phyloP scores from a whole-genome alignment of 2,329 filamentous ascomycete genomes.

The Graphilbum fragrans region DNA sequence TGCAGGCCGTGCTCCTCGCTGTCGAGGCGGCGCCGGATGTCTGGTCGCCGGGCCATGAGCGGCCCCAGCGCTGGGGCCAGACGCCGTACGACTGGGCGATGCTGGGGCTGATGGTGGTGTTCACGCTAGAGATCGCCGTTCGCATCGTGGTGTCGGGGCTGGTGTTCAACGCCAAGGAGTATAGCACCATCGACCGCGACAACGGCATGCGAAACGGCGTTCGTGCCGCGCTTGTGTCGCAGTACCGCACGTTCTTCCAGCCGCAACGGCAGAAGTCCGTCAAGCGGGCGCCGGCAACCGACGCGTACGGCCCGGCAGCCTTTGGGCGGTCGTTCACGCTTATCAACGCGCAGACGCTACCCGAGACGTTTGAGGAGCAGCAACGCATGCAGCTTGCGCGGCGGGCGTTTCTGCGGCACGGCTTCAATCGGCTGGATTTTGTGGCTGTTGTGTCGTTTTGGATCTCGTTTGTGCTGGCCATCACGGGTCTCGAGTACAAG shows the following conservation, averaged over 20 bases:
- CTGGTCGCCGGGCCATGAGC: slow-evolving; percentile 46
- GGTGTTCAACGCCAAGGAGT: slow-evolving; percentile 79
- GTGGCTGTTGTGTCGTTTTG: slow-evolving; percentile 91
- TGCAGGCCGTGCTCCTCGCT: slow-evolving; percentile 79
- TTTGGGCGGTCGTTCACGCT: slow-evolving; percentile 71
- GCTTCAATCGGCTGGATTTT: slow-evolving; percentile 92
- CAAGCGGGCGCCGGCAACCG: slow-evolving; percentile 32
- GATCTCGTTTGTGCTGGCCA: slow-evolving; percentile 68
- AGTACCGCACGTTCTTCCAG: slow-evolving; percentile 70
- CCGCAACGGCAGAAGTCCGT: slow-evolving; percentile 62
- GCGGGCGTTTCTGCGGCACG: slow-evolving; percentile 84
- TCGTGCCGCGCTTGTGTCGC: slow-evolving; percentile 60
- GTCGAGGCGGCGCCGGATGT: slow-evolving; percentile 69
- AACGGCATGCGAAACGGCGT: slow-evolving; percentile 63
- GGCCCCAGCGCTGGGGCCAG: slow-evolving; percentile 53
- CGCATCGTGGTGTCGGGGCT: slow-evolving; percentile 90
- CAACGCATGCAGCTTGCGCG: slow-evolving; percentile 78
- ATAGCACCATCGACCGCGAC: slow-evolving; percentile 77
- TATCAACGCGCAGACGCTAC: slow-evolving; percentile 49
- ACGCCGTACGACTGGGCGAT: slow-evolving; percentile 67
- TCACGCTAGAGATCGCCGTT: slow-evolving; percentile 73
- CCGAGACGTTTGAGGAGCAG: slow-evolving; percentile 58
- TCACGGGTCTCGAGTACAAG: slow-evolving; percentile 54
- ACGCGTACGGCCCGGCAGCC: slow-evolving; percentile 42
- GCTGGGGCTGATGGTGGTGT: slow-evolving; percentile 73